Conservation (phyloP, 2,329 filamentous ascomycete species). For the Arthrobotrys iridis region DNA sequence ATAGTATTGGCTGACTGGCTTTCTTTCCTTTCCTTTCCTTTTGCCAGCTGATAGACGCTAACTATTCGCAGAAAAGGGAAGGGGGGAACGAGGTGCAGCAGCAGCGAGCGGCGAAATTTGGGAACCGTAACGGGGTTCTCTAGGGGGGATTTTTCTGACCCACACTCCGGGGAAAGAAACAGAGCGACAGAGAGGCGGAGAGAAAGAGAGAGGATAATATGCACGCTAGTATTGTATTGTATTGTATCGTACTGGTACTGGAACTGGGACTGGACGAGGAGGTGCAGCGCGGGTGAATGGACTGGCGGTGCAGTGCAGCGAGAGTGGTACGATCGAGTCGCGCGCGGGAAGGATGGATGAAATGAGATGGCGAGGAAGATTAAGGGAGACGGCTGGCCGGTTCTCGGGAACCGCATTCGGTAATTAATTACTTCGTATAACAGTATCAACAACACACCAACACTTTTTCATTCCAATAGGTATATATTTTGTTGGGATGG, state of each 20-base stretch:
- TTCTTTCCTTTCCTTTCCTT: background rate
- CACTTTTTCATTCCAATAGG: no score
- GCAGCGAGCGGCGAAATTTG: background rate
- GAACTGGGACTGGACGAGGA: no score
- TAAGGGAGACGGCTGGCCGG: no score
- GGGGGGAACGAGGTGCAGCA: no score
- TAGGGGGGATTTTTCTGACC: no score
- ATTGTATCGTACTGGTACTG: background rate
- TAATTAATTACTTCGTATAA: no score
- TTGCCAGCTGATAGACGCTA: background rate
- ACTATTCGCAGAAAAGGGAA: background rate
- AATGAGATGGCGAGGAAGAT: background rate
- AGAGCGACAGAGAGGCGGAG: background rate
- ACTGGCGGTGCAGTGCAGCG: no score
- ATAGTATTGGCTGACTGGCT: background rate
- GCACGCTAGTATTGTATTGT: conserved; percentile 6
- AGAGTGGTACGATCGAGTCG: background rate
- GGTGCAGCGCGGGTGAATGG: no score
- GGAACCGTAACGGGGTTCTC: no score
- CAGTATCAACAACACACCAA: background rate
- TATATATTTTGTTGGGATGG: no score
- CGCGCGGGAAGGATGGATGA: background rate
- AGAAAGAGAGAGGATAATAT: background rate
- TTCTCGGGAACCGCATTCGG: conserved; percentile 8
- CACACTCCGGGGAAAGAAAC: no score